These are phyloP conservation scores for Lecanicillium sp. DNA, from an alignment of 2,329 filamentous ascomycete genomes.

Conservation along the genomic window DNA sequence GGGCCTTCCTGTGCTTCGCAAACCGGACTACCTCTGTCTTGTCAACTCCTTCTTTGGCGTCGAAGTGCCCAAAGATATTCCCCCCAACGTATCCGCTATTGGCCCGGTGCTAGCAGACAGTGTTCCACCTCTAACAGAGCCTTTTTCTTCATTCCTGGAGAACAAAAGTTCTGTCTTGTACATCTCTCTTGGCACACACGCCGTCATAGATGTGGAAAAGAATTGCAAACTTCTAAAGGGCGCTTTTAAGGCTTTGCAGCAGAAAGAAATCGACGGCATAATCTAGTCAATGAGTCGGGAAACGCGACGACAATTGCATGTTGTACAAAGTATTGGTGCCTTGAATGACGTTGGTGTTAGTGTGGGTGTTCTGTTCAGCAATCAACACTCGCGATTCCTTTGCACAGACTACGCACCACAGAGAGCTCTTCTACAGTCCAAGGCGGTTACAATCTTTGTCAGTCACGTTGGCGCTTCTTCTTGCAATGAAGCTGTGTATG, in stretches of 20 bases:
- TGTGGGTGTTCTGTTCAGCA: neutral
- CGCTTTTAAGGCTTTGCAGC: constrained; percentile 17
- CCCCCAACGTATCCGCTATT: constrained; percentile 22
- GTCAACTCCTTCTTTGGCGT: constrained; percentile 22
- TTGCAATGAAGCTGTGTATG: neutral
- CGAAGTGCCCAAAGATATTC: constrained; percentile 26
- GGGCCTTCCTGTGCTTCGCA: constrained; percentile 14
- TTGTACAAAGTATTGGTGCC: too few relatives aligned
- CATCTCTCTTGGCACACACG: constrained; percentile 26
- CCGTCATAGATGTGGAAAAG: constrained; percentile 15
- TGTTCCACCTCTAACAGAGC: constrained; percentile 16
- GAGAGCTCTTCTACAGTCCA: neutral
- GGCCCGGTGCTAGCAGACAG: constrained; percentile 24
- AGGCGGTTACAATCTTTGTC: neutral
- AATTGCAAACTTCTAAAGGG: constrained; percentile 15
- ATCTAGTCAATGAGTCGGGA: constrained; percentile 3
- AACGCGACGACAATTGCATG: neutral
- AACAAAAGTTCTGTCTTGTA: constrained; percentile 15
- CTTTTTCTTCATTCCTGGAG: neutral
- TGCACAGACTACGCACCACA: neutral
- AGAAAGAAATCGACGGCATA: constrained; percentile 9
- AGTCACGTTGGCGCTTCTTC: neutral
- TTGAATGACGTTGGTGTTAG: neutral
- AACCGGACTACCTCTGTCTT: constrained; percentile 26
- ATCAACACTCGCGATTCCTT: neutral